Conservation (phyloP, 306 rosid genomes). For the Urtica urens region DNA sequence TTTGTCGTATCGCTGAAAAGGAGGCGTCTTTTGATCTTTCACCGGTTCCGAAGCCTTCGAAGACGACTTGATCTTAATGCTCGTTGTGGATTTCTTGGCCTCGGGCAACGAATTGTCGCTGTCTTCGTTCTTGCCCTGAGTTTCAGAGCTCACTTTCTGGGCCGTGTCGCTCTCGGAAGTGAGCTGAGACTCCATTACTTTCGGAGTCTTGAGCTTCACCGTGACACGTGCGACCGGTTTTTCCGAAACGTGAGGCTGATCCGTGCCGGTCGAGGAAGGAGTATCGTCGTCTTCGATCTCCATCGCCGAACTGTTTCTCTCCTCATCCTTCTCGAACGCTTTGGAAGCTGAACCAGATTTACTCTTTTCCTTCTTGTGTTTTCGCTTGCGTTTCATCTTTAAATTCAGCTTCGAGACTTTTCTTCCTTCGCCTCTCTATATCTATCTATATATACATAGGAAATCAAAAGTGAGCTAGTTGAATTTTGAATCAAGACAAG, state of each 20-base stretch:
- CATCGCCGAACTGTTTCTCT: conserved; percentile 50
- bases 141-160: conserved; percentile 57
- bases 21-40: conserved; percentile 30
- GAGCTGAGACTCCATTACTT: conserved; percentile 48
- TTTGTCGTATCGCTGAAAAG: conserved; percentile 33
- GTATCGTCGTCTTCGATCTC: conserved; percentile 64
- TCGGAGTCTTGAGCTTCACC: conserved; percentile 71
- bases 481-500: too few species aligned
- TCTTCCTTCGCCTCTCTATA: too few species aligned
- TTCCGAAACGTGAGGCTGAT: conserved; percentile 35
- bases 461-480: too few species aligned
- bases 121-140: conserved; percentile 50
- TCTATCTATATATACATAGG: too few species aligned
- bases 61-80: conserved; percentile 71
- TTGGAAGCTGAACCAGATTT: conserved; percentile 26
- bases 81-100: conserved; percentile 52
- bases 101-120: conserved; percentile 64
- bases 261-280: conserved; percentile 76
- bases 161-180: conserved; percentile 75
- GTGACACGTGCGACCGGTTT: conserved; percentile 71
- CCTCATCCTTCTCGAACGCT: conserved; percentile 19
- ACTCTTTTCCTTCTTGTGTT: conserved; percentile 47
- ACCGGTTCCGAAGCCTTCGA: conserved; percentile 21
- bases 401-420: background rate
- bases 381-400: conserved; percentile 86